Evolutionary conservation across 2,329 filamentous ascomycete genomes (phyloP), one percentile per base, ranked within the genome.

Genomic region (Scedosporium aurantiacum): DNA sequence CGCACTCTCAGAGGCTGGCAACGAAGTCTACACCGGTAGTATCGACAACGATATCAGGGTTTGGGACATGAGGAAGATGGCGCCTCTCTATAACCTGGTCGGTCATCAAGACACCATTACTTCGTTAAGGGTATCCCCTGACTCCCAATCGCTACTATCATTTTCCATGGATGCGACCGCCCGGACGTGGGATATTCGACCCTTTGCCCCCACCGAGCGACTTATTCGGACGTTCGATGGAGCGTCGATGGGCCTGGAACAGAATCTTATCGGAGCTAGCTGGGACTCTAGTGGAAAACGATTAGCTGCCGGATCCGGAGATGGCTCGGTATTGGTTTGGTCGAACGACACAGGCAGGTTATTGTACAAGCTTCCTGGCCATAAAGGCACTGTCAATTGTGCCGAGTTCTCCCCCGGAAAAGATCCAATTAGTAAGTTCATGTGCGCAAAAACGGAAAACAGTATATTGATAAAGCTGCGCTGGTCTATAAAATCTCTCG

Each of bases 11-110:
- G 91, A 96, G 72, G 91, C 93, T 1, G 94, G 94, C 18, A 96
- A 96, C 71, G 94, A 97, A 75, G 84, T 99, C 27, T 99, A 94
- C 73, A 89, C 90, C 5, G 93, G 93, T 56, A 90, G 92, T 23
- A 97, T 99, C 67, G 94, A 97, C 76, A 97, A 97, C 70, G 91
- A 95, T 68, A 96, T 99, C 72, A 91, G 92, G 68, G 92, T 96
- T 21, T 99, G 94, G 93, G 94, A 99, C 74, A 76, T 97, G 70
- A 86, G 94, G 66, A 97, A 96, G 78, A 91, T 95, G 74, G 83
- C 88, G 5, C 83, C 95, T 2, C 85, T 91, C 5, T 97, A 97
- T 74, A 88, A 88, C 1, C 87, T 99, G 80, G 75, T 89, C 12
- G 94, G 94, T 0, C 94, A 99, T 72, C 88, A 85, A 60, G 94